Base-by-base conservation (phyloP, 495 filamentous ascomycete species). In the Chlorociboria aeruginascens region DNA sequence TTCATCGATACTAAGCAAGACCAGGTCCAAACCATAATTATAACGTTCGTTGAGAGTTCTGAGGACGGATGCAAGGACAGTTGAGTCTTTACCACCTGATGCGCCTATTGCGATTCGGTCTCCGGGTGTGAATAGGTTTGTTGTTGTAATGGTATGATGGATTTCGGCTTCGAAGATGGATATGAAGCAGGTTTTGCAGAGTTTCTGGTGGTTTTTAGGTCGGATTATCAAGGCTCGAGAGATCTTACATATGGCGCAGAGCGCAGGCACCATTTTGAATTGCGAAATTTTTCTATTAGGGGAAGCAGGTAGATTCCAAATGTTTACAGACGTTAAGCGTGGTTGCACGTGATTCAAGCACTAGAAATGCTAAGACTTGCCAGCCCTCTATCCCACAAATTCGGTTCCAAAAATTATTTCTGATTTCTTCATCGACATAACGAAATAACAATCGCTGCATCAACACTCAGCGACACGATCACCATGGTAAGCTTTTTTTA, bases 41-140 rank as follows among this genome's bases (percentile, higher is more conserved):
- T 97, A 74, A 7, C 92, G 79, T 55, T 92, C 84, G 56, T 98
- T 96, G 3, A 98, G 72, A 0, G 89, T 97, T 63, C 94, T 96
- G 37, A 98, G 72, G 4, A 98, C 89, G 0, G 86, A 89, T 16
- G 92, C 93, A 4, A 98, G 76, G 3, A 98, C 92, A 0, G 92
- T 98, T 49, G 88, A 95, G 66, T 98, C 92, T 69, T 98, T 98
- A 53, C 92, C 92, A 37, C 92, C 92, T 2, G 90, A 96, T 32
- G 92, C 92, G 39, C 92, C 92, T 62, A 98, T 95, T 17, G 92
- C 92, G 28, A 98, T 74, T 45, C 79, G 80, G 63, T 96, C 90
- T 32, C 93, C 92, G 17, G 70, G 83, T 32, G 72, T 66, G 69
- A 98, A 98, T 32, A 98, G 76, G 20, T 70, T 66, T 11, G 83